A percentile compares a stretch with the other conserved stretches of the same genome.
Conservation (phyloP, 2,329 filamentous ascomycete species). For the Stagonosporopsis vannaccii region DNA sequence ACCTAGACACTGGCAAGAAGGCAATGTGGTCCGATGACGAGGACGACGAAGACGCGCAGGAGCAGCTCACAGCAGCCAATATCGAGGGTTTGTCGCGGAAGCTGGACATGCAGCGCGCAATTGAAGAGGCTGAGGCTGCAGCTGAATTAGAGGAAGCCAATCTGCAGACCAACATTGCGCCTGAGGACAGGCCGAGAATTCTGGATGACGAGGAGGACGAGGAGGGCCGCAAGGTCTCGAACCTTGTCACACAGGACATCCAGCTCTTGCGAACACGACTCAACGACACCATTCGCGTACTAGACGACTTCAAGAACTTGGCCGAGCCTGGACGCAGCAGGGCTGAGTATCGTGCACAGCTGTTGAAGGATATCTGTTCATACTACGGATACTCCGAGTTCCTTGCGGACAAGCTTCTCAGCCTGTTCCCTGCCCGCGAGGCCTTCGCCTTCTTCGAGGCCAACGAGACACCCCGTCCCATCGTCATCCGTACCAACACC, state of each 20-base stretch:
- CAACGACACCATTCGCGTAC: conserved; percentile 88
- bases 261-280: conserved; percentile 88
- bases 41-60: conserved; percentile 87
- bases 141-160: conserved; percentile 85
- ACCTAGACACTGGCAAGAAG: conserved; percentile 55
- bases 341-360: conserved; percentile 84
- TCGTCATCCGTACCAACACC: conserved; percentile 97
- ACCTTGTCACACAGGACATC: conserved; percentile 81
- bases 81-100: conserved; percentile 90
- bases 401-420: conserved; percentile 94
- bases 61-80: conserved; percentile 92
- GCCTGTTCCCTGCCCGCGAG: conserved; percentile 89
- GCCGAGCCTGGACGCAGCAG: conserved; percentile 81
- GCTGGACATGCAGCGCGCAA: conserved; percentile 77
- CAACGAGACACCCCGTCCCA: conserved; percentile 91
- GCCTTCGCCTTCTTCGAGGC: conserved; percentile 99
- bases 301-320: conserved; percentile 86
- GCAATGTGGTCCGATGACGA: conserved; percentile 97
- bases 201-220: conserved; percentile 66
- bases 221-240: conserved; percentile 62
- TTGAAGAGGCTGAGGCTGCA: conserved; percentile 82
- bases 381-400: conserved; percentile 97
- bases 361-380: conserved; percentile 89
- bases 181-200: conserved; percentile 70
- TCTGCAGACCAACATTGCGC: conserved; percentile 91